Evolutionary conservation across 345 rosid species (phyloP).

Genomic region (Carallia brachiata): DNA sequence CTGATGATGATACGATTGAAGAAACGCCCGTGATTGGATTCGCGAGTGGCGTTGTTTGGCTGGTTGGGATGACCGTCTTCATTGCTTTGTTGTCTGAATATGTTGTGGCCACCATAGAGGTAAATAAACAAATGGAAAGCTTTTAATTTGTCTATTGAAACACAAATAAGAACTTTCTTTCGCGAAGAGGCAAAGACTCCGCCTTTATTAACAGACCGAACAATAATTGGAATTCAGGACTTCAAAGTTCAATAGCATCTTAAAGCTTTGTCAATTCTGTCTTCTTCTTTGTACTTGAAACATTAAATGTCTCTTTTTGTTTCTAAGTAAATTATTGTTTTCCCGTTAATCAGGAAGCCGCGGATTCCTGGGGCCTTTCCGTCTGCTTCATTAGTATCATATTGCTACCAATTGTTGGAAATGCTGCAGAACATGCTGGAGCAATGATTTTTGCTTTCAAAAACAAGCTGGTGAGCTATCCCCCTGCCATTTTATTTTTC

Average conservation of each 20-base stretch:
- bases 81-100: constrained; percentile 76
- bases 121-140: constrained; percentile 7
- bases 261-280: no score
- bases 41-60: constrained; percentile 82
- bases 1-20: constrained; percentile 37
- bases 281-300: neutral
- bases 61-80: constrained; percentile 72
- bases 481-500: neutral
- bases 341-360: constrained; percentile 47
- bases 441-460: constrained; percentile 90
- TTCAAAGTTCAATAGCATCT: no score
- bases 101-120: constrained; percentile 86
- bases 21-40: constrained; percentile 74
- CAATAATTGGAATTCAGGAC: no score
- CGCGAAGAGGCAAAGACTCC: no score
- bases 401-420: constrained; percentile 87
- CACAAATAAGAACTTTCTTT: no score
- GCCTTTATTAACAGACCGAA: no score
- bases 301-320: neutral
- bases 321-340: neutral
- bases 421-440: constrained; percentile 95
- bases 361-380: constrained; percentile 85
- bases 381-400: constrained; percentile 85
- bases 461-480: constrained; percentile 65
- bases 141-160: no score